phyloP scores from a whole-genome alignment of 108 stramenopile genomes.

The Cyclotella choctawhatcheeana region DNA sequence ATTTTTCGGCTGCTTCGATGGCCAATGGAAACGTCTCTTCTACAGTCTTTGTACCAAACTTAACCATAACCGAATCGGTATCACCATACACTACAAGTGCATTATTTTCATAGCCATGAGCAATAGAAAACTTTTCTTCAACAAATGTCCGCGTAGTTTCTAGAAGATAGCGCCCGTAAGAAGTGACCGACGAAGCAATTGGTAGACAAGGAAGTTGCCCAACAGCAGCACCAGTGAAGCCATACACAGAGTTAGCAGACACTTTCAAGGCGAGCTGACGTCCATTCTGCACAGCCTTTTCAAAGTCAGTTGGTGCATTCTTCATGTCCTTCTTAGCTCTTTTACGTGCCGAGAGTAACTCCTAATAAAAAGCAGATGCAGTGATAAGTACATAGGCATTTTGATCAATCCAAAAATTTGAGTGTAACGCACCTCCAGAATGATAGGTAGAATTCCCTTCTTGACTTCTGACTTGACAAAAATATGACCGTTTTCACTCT shows the following conservation, averaged over 20 bases:
- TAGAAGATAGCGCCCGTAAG: slow-evolving; percentile 94
- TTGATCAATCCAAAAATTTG: slow-evolving; percentile 41
- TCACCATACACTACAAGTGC: slow-evolving; percentile 99
- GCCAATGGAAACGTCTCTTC: slow-evolving; percentile 95
- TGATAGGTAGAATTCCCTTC: slow-evolving; percentile 97
- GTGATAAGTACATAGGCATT: neutral
- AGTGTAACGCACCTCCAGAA: slow-evolving; percentile 71
- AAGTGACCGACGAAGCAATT: slow-evolving; percentile 97
- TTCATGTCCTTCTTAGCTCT: slow-evolving; percentile 99
- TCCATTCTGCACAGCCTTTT: slow-evolving; percentile 99
- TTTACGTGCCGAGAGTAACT: slow-evolving; percentile 92
- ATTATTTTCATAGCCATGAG: slow-evolving; percentile 93
- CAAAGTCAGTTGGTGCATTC: slow-evolving; percentile 96
- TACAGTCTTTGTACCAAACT: slow-evolving; percentile 95
- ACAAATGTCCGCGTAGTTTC: slow-evolving; percentile 94
- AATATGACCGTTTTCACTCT: slow-evolving; percentile 90
- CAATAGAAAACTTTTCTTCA: slow-evolving; percentile 92
- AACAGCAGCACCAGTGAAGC: slow-evolving; percentile 98
- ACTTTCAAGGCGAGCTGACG: slow-evolving; percentile 99
- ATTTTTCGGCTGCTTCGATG: slow-evolving; percentile 93
- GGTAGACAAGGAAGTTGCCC: slow-evolving; percentile 98
- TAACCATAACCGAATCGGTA: slow-evolving; percentile 99
- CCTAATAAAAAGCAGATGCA: slow-evolving; percentile 6
- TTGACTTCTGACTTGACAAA: slow-evolving; percentile 92
- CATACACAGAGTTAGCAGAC: slow-evolving; percentile 99